These are phyloP conservation scores for Chlamydomonas sp. DNA, from an alignment of 139 green algal genomes.

Conservation along the genomic window DNA sequence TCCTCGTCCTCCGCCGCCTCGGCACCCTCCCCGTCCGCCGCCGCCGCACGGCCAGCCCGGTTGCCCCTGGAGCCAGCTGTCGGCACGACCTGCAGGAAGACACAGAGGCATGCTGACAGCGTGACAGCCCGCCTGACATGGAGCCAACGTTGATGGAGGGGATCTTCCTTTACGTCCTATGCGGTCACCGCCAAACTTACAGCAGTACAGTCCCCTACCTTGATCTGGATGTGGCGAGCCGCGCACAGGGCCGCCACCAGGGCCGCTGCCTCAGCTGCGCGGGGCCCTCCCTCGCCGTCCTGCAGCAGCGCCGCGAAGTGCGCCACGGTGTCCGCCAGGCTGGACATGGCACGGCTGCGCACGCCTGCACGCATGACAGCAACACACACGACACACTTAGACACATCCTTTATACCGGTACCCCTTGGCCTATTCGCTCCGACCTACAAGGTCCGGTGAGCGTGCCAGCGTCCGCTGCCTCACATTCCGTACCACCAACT, in stretches of 20 bases:
- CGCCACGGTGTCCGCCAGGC: slow-evolving; percentile 57
- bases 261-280: slow-evolving; percentile 22
- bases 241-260: slow-evolving; percentile 52
- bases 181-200: background rate
- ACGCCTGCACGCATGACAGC: slow-evolving; percentile 60
- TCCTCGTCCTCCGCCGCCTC: slow-evolving; percentile 13
- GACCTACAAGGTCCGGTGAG: no score
- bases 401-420: no score
- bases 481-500: no score
- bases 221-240: slow-evolving; percentile 31
- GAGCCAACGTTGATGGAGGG: no score
- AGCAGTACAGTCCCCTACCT: background rate
- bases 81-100: background rate
- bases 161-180: no score
- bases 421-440: no score
- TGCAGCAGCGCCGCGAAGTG: slow-evolving; percentile 39
- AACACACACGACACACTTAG: no score
- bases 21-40: slow-evolving; percentile 15
- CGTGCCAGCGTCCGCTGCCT: no score
- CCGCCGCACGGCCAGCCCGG: background rate
- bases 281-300: background rate
- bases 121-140: no score
- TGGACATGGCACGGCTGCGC: slow-evolving; percentile 56
- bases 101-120: no score
- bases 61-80: background rate